Evolutionary conservation across 1,139 yeast genomes (phyloP).

Genomic region (Diutina rugosa): DNA sequence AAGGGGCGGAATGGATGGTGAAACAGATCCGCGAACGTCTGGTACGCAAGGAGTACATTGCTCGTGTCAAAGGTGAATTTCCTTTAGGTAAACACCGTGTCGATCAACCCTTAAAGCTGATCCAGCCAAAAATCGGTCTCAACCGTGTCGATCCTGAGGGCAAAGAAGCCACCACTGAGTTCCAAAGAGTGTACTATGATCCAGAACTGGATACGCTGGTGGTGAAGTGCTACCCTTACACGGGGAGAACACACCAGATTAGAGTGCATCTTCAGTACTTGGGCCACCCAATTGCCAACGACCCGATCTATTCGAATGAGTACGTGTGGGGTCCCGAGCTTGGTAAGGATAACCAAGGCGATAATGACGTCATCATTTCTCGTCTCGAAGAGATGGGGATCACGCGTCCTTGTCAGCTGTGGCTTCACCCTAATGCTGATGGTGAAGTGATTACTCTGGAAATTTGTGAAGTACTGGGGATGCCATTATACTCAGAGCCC

Average conservation of each 20-base stretch:
- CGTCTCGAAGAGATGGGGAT: constrained; percentile 58
- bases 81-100: constrained; percentile 40
- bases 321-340: constrained; percentile 56
- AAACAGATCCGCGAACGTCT: constrained; percentile 63
- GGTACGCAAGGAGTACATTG: constrained; percentile 74
- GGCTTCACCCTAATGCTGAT: constrained; percentile 42
- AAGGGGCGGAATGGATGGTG: constrained; percentile 69
- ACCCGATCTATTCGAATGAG: constrained; percentile 66
- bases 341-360: constrained; percentile 39
- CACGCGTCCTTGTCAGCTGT: constrained; percentile 50
- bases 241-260: constrained; percentile 94
- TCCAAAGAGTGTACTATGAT: constrained; percentile 48
- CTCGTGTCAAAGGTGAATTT: constrained; percentile 78
- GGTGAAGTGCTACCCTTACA: constrained; percentile 71
- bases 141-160: constrained; percentile 60
- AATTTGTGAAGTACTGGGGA: constrained; percentile 52
- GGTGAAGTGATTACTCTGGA: constrained; percentile 55
- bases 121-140: constrained; percentile 69
- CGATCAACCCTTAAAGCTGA: constrained; percentile 57
- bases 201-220: constrained; percentile 46
- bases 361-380: constrained; percentile 20
- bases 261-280: constrained; percentile 81
- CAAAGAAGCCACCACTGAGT: constrained; percentile 47
- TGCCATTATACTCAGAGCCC: constrained; percentile 79
- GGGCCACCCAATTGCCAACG: constrained; percentile 90